Conservation (phyloP, 176 grass and related monocot species). For the Panicum miliaceum region DNA sequence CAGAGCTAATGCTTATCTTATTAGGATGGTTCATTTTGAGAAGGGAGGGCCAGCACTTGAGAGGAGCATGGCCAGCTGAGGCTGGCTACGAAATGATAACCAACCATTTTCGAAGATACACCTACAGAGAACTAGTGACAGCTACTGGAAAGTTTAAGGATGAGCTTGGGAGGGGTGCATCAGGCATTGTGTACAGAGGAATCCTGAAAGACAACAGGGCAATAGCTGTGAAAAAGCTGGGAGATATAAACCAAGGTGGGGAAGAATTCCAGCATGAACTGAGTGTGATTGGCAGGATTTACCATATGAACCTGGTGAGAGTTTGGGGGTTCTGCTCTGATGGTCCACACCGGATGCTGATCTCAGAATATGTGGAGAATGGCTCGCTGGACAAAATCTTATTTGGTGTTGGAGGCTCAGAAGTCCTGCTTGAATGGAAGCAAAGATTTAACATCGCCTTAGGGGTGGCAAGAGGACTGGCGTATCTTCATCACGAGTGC, state of each 20-base stretch:
- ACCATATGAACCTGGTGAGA: conserved; percentile 39
- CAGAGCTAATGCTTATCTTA: conserved; percentile 27
- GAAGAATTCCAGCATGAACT: conserved; percentile 40
- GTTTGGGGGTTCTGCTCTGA: conserved; percentile 40
- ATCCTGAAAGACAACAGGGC: conserved; percentile 15
- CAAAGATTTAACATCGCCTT: conserved; percentile 27
- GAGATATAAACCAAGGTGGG: conserved; percentile 22
- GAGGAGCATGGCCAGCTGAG: conserved; percentile 44
- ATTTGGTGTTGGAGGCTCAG: background rate
- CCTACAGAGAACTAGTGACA: conserved; percentile 27
- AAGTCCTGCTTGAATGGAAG: conserved; percentile 9
- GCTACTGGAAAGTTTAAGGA: conserved; percentile 36
- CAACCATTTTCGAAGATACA: conserved; percentile 41
- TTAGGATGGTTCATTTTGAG: conserved; percentile 47
- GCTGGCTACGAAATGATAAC: conserved; percentile 40
- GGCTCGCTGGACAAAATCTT: conserved; percentile 32
- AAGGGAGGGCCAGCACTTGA: background rate
- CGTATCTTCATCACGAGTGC: conserved; percentile 39
- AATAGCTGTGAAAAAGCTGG: conserved; percentile 40
- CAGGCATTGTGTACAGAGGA: conserved; percentile 32
- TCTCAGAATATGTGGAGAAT: conserved; percentile 42
- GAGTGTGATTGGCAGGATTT: conserved; percentile 26
- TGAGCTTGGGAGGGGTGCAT: conserved; percentile 40
- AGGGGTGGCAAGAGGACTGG: conserved; percentile 35
- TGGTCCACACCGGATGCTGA: conserved; percentile 37